phyloP scores from a whole-genome alignment of 352 stramenopile genomes.

The Globisporangium emineosum region DNA sequence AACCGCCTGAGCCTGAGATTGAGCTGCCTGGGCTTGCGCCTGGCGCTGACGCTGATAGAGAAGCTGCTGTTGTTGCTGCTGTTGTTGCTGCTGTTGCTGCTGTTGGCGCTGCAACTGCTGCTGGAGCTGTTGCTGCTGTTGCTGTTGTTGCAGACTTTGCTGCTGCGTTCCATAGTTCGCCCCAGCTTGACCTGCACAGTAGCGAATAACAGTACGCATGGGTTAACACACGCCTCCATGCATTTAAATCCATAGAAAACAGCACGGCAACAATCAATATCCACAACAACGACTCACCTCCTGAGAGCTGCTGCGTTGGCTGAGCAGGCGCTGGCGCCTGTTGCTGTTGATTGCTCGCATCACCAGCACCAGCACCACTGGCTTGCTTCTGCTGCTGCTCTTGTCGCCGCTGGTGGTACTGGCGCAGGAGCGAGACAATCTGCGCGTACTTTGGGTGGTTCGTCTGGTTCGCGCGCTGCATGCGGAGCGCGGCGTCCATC shows the following conservation, averaged over 20 bases:
- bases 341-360: not conserved
- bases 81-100: conserved; percentile 27
- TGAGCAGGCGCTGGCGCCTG: not conserved
- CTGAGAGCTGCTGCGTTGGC: not conserved
- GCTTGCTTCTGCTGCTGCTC: conserved; percentile 24
- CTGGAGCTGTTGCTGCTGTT: conserved; percentile 10
- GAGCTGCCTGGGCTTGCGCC: conserved; percentile 21
- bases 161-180: not conserved
- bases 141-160: not conserved
- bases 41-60: conserved; percentile 33
- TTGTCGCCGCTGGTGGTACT: conserved; percentile 57
- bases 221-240: not conserved
- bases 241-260: not conserved
- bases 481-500: conserved; percentile 79
- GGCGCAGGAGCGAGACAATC: conserved; percentile 71
- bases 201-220: not conserved
- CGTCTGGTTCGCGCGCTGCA: conserved; percentile 77
- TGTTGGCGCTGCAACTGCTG: conserved; percentile 17
- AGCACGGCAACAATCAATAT: not conserved
- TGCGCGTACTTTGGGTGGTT: conserved; percentile 82
- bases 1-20: conserved; percentile 21
- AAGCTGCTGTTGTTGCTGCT: conserved; percentile 24
- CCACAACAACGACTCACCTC: not conserved
- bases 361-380: not conserved
- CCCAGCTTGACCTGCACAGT: conserved; percentile 2